Evolutionary conservation across 768 basidiomycete genomes (phyloP).

Genomic region (Boletus edulis): DNA sequence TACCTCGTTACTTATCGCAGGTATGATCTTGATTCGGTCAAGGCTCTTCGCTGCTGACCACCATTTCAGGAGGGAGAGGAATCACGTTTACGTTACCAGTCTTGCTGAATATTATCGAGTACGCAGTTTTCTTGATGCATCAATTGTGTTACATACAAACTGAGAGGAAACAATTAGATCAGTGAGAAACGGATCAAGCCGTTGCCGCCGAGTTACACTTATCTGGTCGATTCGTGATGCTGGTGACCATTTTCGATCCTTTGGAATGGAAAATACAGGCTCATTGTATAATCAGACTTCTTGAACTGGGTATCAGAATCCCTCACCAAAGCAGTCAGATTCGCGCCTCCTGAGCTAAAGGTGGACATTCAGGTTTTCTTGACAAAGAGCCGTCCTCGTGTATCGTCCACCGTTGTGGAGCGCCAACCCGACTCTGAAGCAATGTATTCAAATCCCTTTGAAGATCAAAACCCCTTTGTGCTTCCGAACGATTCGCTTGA

Average conservation of each 20-base stretch:
- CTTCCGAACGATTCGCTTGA: not conserved
- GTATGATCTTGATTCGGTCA: constrained; percentile 22
- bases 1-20: constrained; percentile 47
- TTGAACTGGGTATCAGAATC: constrained; percentile 12
- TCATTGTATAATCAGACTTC: constrained; percentile 3
- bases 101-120: constrained; percentile 44
- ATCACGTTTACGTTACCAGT: constrained; percentile 47
- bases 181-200: constrained; percentile 19
- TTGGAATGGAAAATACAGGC: not conserved
- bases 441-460: not conserved
- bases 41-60: not conserved
- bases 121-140: constrained; percentile 6
- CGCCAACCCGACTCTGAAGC: constrained; percentile 2
- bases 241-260: constrained; percentile 23
- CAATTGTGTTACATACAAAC: not conserved
- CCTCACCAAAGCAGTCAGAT: constrained; percentile 12
- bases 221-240: constrained; percentile 43
- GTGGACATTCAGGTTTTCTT: constrained; percentile 18
- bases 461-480: not conserved
- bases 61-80: constrained; percentile 45
- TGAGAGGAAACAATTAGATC: not conserved
- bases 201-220: constrained; percentile 36
- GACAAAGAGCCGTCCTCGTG: not conserved
- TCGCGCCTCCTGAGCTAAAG: constrained; percentile 14
- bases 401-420: not conserved